Conservation (phyloP, 2,329 filamentous ascomycete genomes). For the Beauveria australis region DNA sequence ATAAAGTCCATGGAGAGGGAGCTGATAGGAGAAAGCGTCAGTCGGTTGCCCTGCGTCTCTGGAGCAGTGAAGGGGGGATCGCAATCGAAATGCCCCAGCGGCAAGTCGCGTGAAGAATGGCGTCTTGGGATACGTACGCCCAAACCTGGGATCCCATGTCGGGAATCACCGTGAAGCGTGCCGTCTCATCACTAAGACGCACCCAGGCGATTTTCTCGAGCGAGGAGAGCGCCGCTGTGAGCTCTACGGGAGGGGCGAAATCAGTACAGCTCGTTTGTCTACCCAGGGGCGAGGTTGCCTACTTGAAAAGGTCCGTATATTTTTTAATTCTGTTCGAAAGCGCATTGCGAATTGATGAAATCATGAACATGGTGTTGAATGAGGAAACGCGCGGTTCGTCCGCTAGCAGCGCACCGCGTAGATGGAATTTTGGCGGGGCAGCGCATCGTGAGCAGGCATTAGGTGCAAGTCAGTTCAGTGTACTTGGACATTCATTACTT, state of each 20-base stretch:
- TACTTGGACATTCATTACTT: too few relatives aligned
- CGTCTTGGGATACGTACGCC: constrained; percentile 53
- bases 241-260: constrained; percentile 28
- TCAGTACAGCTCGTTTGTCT: not conserved
- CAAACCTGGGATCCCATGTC: constrained; percentile 94
- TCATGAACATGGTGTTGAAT: not conserved
- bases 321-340: constrained; percentile 58
- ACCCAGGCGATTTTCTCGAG: constrained; percentile 84
- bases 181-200: constrained; percentile 75
- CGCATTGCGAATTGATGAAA: constrained; percentile 42
- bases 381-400: not conserved
- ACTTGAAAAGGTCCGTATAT: constrained; percentile 60
- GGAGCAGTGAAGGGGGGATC: not conserved
- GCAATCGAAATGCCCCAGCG: not conserved
- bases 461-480: too few relatives aligned
- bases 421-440: constrained; percentile 7
- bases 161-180: constrained; percentile 92
- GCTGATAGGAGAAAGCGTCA: constrained; percentile 23
- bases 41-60: not conserved
- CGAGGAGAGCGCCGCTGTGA: constrained; percentile 55
- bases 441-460: not conserved
- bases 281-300: not conserved
- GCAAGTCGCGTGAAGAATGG: not conserved
- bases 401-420: not conserved
- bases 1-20: constrained; percentile 68